Percentiles rank a stretch among this genome's conserved stretches.
Evolutionary conservation across 345 rosid genomes (phyloP).

Genomic region (Pugionium dolabratum): DNA sequence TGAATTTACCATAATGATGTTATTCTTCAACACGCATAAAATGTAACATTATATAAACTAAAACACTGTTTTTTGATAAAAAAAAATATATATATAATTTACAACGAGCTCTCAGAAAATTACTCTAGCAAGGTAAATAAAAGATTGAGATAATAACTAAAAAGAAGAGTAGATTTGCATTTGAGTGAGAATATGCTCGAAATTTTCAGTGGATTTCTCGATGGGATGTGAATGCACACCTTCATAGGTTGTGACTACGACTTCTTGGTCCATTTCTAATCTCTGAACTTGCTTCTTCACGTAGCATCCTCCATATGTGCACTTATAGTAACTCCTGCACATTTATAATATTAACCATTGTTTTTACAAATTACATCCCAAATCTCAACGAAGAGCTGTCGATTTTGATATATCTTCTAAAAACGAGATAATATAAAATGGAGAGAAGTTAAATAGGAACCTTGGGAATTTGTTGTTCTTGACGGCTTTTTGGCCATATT

Average conservation of each 20-base stretch:
- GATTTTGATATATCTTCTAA: no score
- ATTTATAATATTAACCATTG: not conserved
- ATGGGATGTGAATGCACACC: constrained; percentile 85
- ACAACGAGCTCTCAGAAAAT: constrained; percentile 18
- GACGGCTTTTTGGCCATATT: constrained; percentile 86
- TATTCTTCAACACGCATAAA: not conserved
- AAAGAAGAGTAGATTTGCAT: constrained; percentile 74
- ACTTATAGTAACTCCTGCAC: constrained; percentile 87
- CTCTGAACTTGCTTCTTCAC: constrained; percentile 98
- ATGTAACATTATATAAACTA: not conserved
- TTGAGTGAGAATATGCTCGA: constrained; percentile 84
- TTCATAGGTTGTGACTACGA: constrained; percentile 91
- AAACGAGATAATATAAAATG: not conserved
- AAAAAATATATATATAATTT: not conserved
- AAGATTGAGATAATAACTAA: constrained; percentile 19
- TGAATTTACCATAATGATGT: not conserved
- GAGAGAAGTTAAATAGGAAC: not conserved
- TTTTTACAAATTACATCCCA: not conserved
- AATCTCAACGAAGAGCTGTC: no score
- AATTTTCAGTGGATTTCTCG: constrained; percentile 71
- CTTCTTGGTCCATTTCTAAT: constrained; percentile 75
- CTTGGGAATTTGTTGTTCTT: constrained; percentile 78
- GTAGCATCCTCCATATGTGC: constrained; percentile 81
- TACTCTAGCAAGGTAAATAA: constrained; percentile 3
- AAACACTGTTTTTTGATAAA: no score